Conservation (phyloP, 1,284 basidiomycete species). For the Leccinum griseonigrum region DNA sequence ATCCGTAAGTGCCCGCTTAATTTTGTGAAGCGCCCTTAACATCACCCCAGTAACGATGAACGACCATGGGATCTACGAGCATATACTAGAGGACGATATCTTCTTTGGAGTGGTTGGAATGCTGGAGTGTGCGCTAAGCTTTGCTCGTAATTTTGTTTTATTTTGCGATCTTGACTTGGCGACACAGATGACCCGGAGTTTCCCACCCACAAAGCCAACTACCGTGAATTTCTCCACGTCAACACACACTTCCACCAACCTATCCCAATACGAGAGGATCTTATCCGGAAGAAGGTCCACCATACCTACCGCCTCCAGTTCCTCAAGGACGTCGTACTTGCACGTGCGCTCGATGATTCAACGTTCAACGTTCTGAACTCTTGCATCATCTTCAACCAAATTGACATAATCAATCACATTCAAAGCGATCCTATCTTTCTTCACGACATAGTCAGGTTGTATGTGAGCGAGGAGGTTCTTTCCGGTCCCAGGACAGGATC, state of each 20-base stretch:
- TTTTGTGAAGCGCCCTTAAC: constrained; percentile 15
- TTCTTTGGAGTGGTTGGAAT: constrained; percentile 94
- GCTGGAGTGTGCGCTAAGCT: constrained; percentile 81
- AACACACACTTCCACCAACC: constrained; percentile 86
- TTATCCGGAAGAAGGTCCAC: constrained; percentile 86
- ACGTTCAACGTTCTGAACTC: constrained; percentile 97
- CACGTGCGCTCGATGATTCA: constrained; percentile 91
- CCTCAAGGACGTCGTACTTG: constrained; percentile 97
- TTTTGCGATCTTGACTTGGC: constrained; percentile 10
- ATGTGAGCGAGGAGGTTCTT: constrained; percentile 67
- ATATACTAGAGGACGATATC: constrained; percentile 90
- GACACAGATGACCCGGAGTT: constrained; percentile 92
- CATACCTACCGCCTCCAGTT: constrained; percentile 96
- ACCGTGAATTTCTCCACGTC: constrained; percentile 87
- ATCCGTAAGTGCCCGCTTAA: constrained; percentile 65
- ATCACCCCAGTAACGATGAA: constrained; percentile 82
- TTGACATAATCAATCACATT: constrained; percentile 93
- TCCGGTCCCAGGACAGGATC: constrained; percentile 31
- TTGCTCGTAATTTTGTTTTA: constrained; percentile 7
- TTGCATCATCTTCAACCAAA: constrained; percentile 98
- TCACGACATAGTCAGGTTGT: constrained; percentile 74
- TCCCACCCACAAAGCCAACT: constrained; percentile 92
- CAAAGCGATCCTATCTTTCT: constrained; percentile 79
- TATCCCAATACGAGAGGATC: constrained; percentile 72
- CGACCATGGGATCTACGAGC: constrained; percentile 93